These are phyloP conservation scores for Rhizophagus sp. DNA, from an alignment of 192 early-diverging fungal species.

Conservation along the genomic window DNA sequence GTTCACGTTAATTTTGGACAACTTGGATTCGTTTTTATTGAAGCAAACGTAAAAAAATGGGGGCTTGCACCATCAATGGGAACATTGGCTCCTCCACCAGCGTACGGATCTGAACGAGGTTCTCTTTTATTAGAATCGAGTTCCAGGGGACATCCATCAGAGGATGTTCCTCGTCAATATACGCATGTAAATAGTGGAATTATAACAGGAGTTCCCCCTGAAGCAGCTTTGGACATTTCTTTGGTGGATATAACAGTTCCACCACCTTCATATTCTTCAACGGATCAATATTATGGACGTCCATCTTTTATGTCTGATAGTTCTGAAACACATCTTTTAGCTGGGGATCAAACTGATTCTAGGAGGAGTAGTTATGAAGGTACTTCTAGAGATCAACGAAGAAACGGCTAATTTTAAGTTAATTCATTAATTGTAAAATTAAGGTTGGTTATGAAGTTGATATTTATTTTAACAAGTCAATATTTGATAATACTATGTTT, in stretches of 20 bases:
- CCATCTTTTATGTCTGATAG: slow-evolving; percentile 21
- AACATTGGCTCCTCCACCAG: slow-evolving; percentile 68
- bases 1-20: slow-evolving; percentile 77
- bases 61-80: slow-evolving; percentile 74
- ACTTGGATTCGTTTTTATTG: slow-evolving; percentile 80
- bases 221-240: slow-evolving; percentile 34
- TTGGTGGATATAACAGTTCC: slow-evolving; percentile 37
- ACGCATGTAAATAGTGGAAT: slow-evolving; percentile 8
- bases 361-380: slow-evolving; percentile 28
- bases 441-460: background rate
- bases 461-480: background rate
- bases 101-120: slow-evolving; percentile 72
- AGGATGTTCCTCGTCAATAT: slow-evolving; percentile 25
- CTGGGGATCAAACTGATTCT: slow-evolving; percentile 28
- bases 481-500: background rate
- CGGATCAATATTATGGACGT: slow-evolving; percentile 29
- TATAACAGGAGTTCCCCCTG: background rate
- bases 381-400: slow-evolving; percentile 20
- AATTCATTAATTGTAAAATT: background rate
- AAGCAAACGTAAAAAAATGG: slow-evolving; percentile 85
- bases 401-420: background rate
- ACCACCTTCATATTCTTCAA: slow-evolving; percentile 44
- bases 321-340: slow-evolving; percentile 24
- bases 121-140: slow-evolving; percentile 61
- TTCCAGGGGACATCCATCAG: slow-evolving; percentile 28